Conservation (phyloP, 805 yeast genomes). For the Ogataea degrootiae region DNA sequence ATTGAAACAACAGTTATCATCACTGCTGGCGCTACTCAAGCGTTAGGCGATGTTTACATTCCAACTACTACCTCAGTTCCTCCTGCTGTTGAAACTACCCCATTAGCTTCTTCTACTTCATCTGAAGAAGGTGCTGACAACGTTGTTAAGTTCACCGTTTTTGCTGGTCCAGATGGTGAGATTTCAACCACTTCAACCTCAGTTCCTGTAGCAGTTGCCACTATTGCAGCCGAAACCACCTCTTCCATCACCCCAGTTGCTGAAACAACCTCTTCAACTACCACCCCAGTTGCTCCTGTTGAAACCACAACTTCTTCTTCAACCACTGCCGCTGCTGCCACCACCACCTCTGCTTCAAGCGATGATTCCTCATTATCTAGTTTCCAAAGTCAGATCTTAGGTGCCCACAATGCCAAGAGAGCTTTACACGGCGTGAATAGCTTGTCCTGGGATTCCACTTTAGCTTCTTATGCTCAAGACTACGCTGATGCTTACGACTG, state of each 20-base stretch:
- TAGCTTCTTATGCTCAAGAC: constrained; percentile 52
- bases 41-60: constrained; percentile 9
- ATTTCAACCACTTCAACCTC: constrained; percentile 8
- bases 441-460: constrained; percentile 52
- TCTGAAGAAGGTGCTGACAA: constrained; percentile 1
- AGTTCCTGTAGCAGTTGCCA: constrained; percentile 6
- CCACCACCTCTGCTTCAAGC: constrained; percentile 14
- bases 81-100: background rate
- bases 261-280: constrained; percentile 8
- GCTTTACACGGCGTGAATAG: constrained; percentile 46
- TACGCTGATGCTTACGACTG: constrained; percentile 55
- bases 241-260: constrained; percentile 12
- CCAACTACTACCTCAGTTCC: background rate
- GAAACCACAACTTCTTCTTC: constrained; percentile 17
- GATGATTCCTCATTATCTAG: constrained; percentile 10
- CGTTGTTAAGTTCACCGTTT: constrained; percentile 1
- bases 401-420: constrained; percentile 60
- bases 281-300: constrained; percentile 14
- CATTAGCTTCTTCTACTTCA: constrained; percentile 5
- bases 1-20: constrained; percentile 21
- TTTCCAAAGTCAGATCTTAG: constrained; percentile 37
- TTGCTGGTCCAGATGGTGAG: constrained; percentile 3
- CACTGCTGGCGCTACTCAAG: constrained; percentile 18
- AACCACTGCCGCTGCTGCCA: constrained; percentile 13
- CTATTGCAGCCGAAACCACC: constrained; percentile 6